A percentile compares a stretch with the other conserved stretches of the same genome.
phyloP scores from a whole-genome alignment of 495 filamentous ascomycete species.

The Thermothielavioides terrestris region DNA sequence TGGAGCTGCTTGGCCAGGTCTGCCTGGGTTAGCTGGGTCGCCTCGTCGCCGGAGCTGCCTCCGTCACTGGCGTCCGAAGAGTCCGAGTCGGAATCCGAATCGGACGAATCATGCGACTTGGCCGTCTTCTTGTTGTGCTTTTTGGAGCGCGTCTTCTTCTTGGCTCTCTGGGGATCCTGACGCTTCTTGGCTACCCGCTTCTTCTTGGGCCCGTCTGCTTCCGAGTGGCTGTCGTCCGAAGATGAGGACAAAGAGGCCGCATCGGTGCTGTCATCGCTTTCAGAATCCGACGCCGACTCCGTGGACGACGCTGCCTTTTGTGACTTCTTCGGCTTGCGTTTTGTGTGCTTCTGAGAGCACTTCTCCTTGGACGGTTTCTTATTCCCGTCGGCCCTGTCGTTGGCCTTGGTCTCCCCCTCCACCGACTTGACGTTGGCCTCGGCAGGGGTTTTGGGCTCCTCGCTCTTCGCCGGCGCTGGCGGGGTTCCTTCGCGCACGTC shows the following conservation, averaged over 20 bases:
- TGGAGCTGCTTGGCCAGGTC: conserved; percentile 22
- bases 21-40: conserved; percentile 7
- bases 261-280: conserved; percentile 23
- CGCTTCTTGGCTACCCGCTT: conserved; percentile 38
- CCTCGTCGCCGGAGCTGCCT: conserved; percentile 16
- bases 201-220: conserved; percentile 29
- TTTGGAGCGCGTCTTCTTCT: conserved; percentile 30
- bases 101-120: conserved; percentile 11
- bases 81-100: conserved; percentile 32
- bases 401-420: conserved; percentile 20
- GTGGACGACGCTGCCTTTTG: conserved; percentile 24
- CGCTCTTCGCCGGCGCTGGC: conserved; percentile 10
- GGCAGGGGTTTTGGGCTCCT: conserved; percentile 16
- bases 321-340: conserved; percentile 34
- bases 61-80: conserved; percentile 21
- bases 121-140: conserved; percentile 19
- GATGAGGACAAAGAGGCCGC: conserved; percentile 25
- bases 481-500: conserved; percentile 20
- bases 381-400: conserved; percentile 20
- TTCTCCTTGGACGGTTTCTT: conserved; percentile 31
- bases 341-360: conserved; percentile 31
- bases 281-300: conserved; percentile 25
- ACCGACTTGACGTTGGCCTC: conserved; percentile 16
- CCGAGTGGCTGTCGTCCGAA: conserved; percentile 20
- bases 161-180: conserved; percentile 27